Percentiles rank a stretch among this genome's conserved stretches.
phyloP scores from a whole-genome alignment of 805 yeast genomes.

The Yarrowia sp. region DNA sequence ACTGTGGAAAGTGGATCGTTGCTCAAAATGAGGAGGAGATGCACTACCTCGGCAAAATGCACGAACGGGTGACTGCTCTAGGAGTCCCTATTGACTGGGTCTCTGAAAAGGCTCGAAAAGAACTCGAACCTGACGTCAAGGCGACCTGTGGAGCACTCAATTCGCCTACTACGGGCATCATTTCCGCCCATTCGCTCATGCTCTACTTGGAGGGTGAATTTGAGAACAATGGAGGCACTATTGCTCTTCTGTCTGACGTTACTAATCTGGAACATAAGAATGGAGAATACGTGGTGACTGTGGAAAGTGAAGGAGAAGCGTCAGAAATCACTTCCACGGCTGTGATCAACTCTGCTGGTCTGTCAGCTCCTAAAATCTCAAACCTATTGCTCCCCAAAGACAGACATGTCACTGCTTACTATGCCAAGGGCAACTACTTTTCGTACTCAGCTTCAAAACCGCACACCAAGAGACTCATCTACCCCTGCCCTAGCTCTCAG shows the following conservation, averaged over 20 bases:
- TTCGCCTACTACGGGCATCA: constrained; percentile 85
- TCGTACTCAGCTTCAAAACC: constrained; percentile 60
- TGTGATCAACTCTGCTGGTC: constrained; percentile 81
- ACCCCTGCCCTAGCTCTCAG: constrained; percentile 78
- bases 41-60: constrained; percentile 63
- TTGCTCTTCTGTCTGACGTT: constrained; percentile 69
- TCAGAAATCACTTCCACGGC: constrained; percentile 55
- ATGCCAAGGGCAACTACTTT: constrained; percentile 87
- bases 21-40: constrained; percentile 75
- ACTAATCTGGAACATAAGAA: constrained; percentile 48
- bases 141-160: constrained; percentile 68
- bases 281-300: constrained; percentile 41
- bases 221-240: constrained; percentile 66
- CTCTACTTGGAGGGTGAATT: constrained; percentile 61
- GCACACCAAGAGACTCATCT: constrained; percentile 63
- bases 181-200: constrained; percentile 80
- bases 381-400: constrained; percentile 71
- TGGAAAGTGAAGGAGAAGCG: constrained; percentile 43
- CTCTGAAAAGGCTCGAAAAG: constrained; percentile 54
- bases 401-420: constrained; percentile 64
- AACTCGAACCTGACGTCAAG: constrained; percentile 68
- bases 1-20: constrained; percentile 82
- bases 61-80: constrained; percentile 57
- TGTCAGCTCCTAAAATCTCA: constrained; percentile 73
- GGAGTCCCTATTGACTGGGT: constrained; percentile 69